A percentile compares a stretch with the other conserved stretches of the same genome.
Evolutionary conservation across 148 eudicot genomes (phyloP).

Genomic region (Rhododendron griersonianum): DNA sequence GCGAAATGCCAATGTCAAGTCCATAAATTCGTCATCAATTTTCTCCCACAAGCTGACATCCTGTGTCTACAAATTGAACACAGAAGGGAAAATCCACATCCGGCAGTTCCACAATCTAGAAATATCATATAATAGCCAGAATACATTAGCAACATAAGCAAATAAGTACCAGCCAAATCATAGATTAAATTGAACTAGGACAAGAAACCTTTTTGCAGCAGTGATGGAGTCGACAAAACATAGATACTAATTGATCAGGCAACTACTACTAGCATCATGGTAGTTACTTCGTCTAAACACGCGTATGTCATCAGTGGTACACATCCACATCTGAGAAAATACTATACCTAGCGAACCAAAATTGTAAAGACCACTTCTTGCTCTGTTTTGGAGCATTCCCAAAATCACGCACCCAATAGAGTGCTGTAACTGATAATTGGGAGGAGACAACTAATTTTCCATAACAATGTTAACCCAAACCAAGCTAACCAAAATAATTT

Average conservation of each 20-base stretch:
- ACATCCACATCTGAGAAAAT: neutral
- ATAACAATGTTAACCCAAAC: neutral
- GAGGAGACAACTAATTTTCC: neutral
- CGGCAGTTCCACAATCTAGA: neutral
- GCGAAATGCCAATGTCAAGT: too few species aligned
- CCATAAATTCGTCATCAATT: neutral
- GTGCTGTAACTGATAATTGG: neutral
- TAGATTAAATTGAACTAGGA: neutral
- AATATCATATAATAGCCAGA: neutral
- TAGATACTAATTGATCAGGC: neutral
- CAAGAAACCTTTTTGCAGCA: neutral
- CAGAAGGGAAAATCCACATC: neutral
- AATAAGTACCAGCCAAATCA: neutral
- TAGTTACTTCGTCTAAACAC: neutral
- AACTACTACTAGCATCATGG: neutral
- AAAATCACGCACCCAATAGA: neutral
- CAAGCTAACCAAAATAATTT: neutral
- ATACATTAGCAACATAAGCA: neutral
- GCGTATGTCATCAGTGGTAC: neutral
- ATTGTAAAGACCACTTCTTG: neutral
- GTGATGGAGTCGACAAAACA: neutral
- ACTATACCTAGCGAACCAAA: neutral
- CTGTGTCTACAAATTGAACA: neutral
- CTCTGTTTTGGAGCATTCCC: neutral
- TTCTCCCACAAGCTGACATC: neutral